Evolutionary conservation across 2,329 filamentous ascomycete genomes (phyloP), one percentile per base, ranked within the genome.

Genomic region (Alternaria brassicicola): DNA sequence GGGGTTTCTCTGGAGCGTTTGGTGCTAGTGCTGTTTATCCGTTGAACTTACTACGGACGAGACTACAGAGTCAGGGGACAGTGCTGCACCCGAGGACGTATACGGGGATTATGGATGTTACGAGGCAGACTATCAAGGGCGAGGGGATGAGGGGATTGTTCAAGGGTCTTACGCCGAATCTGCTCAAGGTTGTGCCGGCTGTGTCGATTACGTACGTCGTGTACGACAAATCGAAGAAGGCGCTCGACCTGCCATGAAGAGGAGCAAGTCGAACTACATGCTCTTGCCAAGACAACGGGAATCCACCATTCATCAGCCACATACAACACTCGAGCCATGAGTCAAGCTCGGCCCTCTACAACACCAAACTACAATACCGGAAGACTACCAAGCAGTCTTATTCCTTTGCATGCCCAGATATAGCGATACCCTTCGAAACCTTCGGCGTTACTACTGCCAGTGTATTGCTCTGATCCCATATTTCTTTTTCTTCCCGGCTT

Each of bases 21-120:
- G 93, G 95, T 61, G 95, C 95, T 3, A 91, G 89, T n/a, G 86
- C 94, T 12, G 95, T 99, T 33, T 99, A 99, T 73, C 95, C 95
- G 0, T 82, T 99, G 66, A 99, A 99, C 73, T 87, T 99, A 48
- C 86, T 99, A 21, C 88, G 95, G 57, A 99, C 95, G 4, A 85
- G 94, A 66, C 80, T 98, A 62, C 95, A 99, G 79, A 96, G 92
- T 10, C 95, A 98, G 78, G 95, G 95, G 53, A 98, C 95, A 0
- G 86, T 88, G n/a, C 88, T 96, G 75, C 95, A 99, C 76, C 92
- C 90, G 5, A 86, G 90, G 7, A 96, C 91, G 4, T 99, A 99
- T 76, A 93, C 88, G 2, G 92, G 95, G 35, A 94, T 98, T 63
- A 86, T 88, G 81, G 95, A 99, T 76, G 94, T 97, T 41, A 90